phyloP scores from a whole-genome alignment of 495 filamentous ascomycete species.

The Neurospora cerealis region DNA sequence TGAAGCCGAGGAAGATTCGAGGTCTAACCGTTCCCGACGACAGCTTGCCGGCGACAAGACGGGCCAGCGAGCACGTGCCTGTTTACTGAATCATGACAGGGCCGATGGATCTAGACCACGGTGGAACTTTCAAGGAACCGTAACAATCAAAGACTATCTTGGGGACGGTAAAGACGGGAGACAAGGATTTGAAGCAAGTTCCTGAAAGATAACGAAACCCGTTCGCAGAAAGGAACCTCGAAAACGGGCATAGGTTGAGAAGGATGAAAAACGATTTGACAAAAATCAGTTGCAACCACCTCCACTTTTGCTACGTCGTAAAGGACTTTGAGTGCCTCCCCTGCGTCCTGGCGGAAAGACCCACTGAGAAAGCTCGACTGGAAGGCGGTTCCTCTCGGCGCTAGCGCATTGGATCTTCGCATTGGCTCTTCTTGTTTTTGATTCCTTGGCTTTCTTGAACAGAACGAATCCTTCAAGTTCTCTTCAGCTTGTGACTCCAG shows the following conservation, averaged over 20 bases:
- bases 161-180: not conserved
- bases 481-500: not conserved
- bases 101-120: not conserved
- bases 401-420: not conserved
- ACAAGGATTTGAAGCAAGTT: not conserved
- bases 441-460: not conserved
- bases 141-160: not conserved
- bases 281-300: not conserved
- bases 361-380: not conserved
- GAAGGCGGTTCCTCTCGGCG: not conserved
- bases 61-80: not conserved
- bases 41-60: not conserved
- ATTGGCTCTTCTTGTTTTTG: not conserved
- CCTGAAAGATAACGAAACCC: not conserved
- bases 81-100: not conserved
- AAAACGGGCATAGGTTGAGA: not conserved
- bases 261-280: not conserved
- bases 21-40: not conserved
- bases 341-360: not conserved
- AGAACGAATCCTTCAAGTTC: not conserved
- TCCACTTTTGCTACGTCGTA: not conserved
- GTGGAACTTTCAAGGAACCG: not conserved
- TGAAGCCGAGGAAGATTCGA: not conserved
- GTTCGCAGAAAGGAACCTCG: not conserved
- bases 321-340: not conserved